phyloP scores from a whole-genome alignment of 2,329 filamentous ascomycete species.

The Sporothrix inflata region DNA sequence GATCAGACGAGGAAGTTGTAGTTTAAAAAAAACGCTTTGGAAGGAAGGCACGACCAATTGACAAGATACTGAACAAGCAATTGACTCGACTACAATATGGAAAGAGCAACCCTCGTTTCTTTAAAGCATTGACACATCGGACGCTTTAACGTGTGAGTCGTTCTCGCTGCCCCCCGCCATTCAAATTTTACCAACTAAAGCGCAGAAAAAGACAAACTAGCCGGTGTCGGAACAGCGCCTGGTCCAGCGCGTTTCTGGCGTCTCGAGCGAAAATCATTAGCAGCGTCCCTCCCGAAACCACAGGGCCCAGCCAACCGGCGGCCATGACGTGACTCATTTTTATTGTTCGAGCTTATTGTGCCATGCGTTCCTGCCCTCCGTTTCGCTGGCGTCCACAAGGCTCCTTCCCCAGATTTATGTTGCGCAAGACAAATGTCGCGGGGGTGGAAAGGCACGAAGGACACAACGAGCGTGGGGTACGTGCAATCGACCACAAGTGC shows the following conservation, averaged over 20 bases:
- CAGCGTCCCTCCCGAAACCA: not conserved
- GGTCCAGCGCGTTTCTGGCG: slow-evolving; percentile 15
- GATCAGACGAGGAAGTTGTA: not conserved
- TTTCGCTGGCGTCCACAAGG: not conserved
- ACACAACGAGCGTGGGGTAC: not conserved
- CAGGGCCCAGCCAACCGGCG: not conserved
- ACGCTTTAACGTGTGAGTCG: slow-evolving; percentile 13
- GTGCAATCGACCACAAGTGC: not conserved
- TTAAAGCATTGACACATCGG: slow-evolving; percentile 3
- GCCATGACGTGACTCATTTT: slow-evolving; percentile 23
- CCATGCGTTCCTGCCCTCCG: not conserved
- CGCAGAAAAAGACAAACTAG: slow-evolving; percentile 13
- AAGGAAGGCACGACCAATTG: slow-evolving; percentile 17
- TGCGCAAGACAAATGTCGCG: slow-evolving; percentile 15
- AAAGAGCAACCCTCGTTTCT: slow-evolving; percentile 4
- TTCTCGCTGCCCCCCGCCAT: slow-evolving; percentile 17
- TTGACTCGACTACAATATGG: not conserved
- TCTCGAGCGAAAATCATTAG: not conserved
- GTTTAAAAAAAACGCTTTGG: not conserved
- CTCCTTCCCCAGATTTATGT: slow-evolving; percentile 23
- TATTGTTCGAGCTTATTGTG: not conserved
- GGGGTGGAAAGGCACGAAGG: slow-evolving; percentile 3
- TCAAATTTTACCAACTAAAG: slow-evolving; percentile 23
- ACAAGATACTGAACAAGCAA: not conserved
- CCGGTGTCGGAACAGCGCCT: slow-evolving; percentile 27